phyloP scores from a whole-genome alignment of 2,329 filamentous ascomycete genomes.

The Aspergillus jensenii region DNA sequence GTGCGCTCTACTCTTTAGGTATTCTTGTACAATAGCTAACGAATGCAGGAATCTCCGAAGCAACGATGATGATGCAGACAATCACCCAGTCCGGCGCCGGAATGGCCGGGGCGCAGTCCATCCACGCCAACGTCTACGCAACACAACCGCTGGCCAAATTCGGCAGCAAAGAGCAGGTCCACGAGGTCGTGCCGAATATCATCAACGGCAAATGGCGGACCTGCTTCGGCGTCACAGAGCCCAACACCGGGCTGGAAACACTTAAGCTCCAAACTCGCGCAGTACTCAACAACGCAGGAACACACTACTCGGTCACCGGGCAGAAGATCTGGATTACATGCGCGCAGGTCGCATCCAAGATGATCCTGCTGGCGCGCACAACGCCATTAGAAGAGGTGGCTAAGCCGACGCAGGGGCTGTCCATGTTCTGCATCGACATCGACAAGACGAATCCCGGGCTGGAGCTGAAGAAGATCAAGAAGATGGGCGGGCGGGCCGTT shows the following conservation, averaged over 20 bases:
- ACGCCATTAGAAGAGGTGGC: conserved; percentile 65
- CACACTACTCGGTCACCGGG: conserved; percentile 66
- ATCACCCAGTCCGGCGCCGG: conserved; percentile 73
- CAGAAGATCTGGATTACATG: conserved; percentile 92
- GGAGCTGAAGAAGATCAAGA: conserved; percentile 70
- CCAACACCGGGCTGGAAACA: conserved; percentile 76
- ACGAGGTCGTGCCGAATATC: conserved; percentile 66
- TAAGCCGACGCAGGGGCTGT: conserved; percentile 73
- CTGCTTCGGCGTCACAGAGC: conserved; percentile 85
- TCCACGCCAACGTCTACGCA: conserved; percentile 56
- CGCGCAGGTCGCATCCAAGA: conserved; percentile 77
- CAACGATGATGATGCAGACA: conserved; percentile 84
- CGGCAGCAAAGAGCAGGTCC: conserved; percentile 63
- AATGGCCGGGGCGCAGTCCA: conserved; percentile 65
- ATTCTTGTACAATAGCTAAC: not conserved
- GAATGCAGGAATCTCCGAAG: conserved; percentile 64
- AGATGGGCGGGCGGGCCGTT: conserved; percentile 81
- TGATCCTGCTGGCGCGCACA: conserved; percentile 79
- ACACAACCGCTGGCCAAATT: conserved; percentile 75
- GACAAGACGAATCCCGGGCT: conserved; percentile 61
- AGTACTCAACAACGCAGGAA: conserved; percentile 50
- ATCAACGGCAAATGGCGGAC: conserved; percentile 70
- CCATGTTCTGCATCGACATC: conserved; percentile 77
- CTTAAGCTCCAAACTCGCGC: conserved; percentile 68
- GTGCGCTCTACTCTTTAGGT: conserved; percentile 5